Evolutionary conservation across 2,329 filamentous ascomycete species (phyloP), one percentile per base, ranked within the genome.

Genomic region (Diaporthe sp.): DNA sequence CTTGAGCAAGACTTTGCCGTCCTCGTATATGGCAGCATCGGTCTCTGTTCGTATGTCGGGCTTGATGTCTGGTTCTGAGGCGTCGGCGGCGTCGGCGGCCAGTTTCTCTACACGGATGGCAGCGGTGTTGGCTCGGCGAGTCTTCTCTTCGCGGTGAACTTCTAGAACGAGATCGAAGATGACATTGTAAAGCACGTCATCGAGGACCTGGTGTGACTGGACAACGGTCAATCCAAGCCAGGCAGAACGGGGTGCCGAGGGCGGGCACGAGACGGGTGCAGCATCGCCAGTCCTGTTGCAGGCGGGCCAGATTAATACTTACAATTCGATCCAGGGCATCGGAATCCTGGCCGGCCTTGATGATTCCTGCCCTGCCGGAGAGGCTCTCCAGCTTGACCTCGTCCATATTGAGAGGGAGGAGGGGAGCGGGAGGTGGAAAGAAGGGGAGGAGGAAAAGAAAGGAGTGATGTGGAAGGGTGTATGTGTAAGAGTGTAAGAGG

Each of bases 71-170:
- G 88, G 84, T 3, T 86, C 86, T 9, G 88, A 87, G 76, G 85
- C 86, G 71, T 91, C 89, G 62, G 89, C 88, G 77, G 88, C 84
- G 77, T 91, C 88, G 78, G 87, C 85, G 71, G 89, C 90, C 78
- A 91, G 83, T 80, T 92, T 92, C 83, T 93, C 91, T 80, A 92
- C 89, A 65, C 88, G 86, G 79, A 93, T 92, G 78, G 91, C 88
- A 80, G 93, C 89, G 76, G 93, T 89, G 78, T 90, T 85, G 79
- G 92, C 91, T 82, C 93, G 91, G 72, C 94, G 91, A 78, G 92
- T 90, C 86, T 96, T 96, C 85, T 96, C 94, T 79, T 94, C 90
- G 79, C 93, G 93, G 83, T 96, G 94, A 55, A 91, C 92, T 82
- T 94, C 91, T 80, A 95, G 88, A 78, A 95, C 87, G 71, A 95